Percentiles rank a stretch among this genome's conserved stretches.
These are phyloP conservation scores for Brettanomyces naardenensis DNA, from an alignment of 805 yeast species.

Conservation along the genomic window DNA sequence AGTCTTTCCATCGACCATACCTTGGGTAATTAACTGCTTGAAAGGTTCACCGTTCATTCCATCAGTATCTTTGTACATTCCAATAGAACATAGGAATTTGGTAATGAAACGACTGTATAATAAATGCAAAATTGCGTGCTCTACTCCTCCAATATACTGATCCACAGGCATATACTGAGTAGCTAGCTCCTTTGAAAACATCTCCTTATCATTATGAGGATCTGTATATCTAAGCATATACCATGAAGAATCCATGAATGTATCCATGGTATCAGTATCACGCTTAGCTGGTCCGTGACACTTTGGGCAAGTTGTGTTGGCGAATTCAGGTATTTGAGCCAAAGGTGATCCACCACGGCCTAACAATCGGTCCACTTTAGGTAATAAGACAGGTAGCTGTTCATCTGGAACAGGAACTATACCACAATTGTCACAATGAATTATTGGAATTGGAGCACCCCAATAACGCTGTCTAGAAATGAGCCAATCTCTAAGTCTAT, in stretches of 20 bases:
- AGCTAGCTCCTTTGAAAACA: conserved; percentile 48
- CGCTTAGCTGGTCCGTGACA: conserved; percentile 70
- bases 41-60: conserved; percentile 70
- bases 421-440: conserved; percentile 84
- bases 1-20: conserved; percentile 96
- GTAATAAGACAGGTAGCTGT: conserved; percentile 77
- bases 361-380: conserved; percentile 38
- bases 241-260: conserved; percentile 98
- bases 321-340: conserved; percentile 57
- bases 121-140: conserved; percentile 91
- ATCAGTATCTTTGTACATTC: conserved; percentile 56
- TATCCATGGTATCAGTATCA: conserved; percentile 98
- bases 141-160: conserved; percentile 89
- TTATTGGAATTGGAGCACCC: conserved; percentile 98
- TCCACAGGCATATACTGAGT: conserved; percentile 70
- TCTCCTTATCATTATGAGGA: conserved; percentile 46
- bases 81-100: conserved; percentile 63
- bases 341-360: conserved; percentile 62
- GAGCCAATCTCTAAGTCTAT: conserved; percentile 84
- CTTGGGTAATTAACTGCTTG: conserved; percentile 76
- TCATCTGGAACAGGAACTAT: conserved; percentile 86
- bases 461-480: conserved; percentile 92
- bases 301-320: conserved; percentile 69
- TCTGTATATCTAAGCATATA: conserved; percentile 83
- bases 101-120: conserved; percentile 80